A percentile compares a stretch with the other conserved stretches of the same genome.
Evolutionary conservation across 169 alveolate genomes (phyloP).

Genomic region (Cryptosporidium ryanae): DNA sequence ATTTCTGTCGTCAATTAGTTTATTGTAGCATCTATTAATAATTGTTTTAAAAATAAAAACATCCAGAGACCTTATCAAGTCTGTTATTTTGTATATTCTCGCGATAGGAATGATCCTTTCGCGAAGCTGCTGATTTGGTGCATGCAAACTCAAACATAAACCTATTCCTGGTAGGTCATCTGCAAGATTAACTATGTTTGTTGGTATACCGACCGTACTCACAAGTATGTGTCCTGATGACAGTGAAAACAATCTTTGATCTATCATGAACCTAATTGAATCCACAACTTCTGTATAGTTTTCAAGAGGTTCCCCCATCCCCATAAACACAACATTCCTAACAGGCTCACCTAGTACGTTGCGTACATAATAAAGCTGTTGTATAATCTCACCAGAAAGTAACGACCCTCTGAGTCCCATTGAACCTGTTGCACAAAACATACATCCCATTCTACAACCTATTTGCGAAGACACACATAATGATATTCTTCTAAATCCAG

Average conservation of each 20-base stretch:
- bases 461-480: slow-evolving; percentile 79
- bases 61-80: slow-evolving; percentile 73
- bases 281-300: slow-evolving; percentile 77
- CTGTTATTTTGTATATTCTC: slow-evolving; percentile 68
- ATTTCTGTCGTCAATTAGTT: slow-evolving; percentile 36
- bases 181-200: slow-evolving; percentile 73
- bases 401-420: slow-evolving; percentile 78
- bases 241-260: slow-evolving; percentile 30
- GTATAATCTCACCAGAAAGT: slow-evolving; percentile 79
- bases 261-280: slow-evolving; percentile 65
- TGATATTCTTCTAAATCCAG: slow-evolving; percentile 51
- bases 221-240: slow-evolving; percentile 73
- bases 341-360: slow-evolving; percentile 63
- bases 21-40: slow-evolving; percentile 33
- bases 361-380: slow-evolving; percentile 76
- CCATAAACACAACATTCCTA: slow-evolving; percentile 80
- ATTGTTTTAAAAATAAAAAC: slow-evolving; percentile 50
- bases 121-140: slow-evolving; percentile 77
- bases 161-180: slow-evolving; percentile 78
- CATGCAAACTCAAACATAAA: slow-evolving; percentile 78
- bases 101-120: slow-evolving; percentile 76
- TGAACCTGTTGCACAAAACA: slow-evolving; percentile 80
- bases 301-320: slow-evolving; percentile 83
- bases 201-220: slow-evolving; percentile 79
- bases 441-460: slow-evolving; percentile 81